These are phyloP conservation scores for Rhodomyrtus psidioides DNA, from an alignment of 441 rosid genomes.

Conservation along the genomic window DNA sequence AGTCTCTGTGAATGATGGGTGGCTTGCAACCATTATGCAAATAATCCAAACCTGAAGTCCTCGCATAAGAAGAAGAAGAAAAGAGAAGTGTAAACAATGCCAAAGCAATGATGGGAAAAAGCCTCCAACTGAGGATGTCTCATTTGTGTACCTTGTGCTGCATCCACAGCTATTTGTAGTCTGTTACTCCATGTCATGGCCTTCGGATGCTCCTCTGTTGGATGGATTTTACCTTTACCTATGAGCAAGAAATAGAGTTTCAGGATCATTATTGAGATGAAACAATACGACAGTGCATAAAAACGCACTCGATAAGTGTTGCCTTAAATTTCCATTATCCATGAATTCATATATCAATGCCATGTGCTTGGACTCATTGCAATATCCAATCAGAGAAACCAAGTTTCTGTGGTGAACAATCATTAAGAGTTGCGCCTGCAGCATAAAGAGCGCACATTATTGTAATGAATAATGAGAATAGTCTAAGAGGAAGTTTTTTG, in stretches of 20 bases:
- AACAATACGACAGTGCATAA: neutral
- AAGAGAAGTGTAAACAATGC: neutral
- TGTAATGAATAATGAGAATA: neutral
- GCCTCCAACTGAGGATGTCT: neutral
- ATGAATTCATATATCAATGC: neutral
- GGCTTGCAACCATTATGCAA: conserved; percentile 4
- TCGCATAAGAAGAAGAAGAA: neutral
- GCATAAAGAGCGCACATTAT: neutral
- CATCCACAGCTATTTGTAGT: neutral
- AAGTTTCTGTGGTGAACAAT: neutral
- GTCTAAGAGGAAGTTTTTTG: neutral
- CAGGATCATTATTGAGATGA: neutral
- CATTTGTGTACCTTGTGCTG: neutral
- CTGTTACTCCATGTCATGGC: neutral
- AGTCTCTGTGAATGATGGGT: neutral
- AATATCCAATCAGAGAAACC: neutral
- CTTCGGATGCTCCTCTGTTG: neutral
- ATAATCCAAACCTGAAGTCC: neutral
- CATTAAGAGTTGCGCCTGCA: neutral
- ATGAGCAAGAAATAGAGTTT: neutral
- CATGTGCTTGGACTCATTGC: neutral
- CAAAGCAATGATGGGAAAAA: neutral
- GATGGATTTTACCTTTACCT: neutral
- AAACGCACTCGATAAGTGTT: neutral
- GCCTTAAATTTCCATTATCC: neutral